phyloP scores from a whole-genome alignment of 352 stramenopile genomes.

The Elongisporangium prolatum region DNA sequence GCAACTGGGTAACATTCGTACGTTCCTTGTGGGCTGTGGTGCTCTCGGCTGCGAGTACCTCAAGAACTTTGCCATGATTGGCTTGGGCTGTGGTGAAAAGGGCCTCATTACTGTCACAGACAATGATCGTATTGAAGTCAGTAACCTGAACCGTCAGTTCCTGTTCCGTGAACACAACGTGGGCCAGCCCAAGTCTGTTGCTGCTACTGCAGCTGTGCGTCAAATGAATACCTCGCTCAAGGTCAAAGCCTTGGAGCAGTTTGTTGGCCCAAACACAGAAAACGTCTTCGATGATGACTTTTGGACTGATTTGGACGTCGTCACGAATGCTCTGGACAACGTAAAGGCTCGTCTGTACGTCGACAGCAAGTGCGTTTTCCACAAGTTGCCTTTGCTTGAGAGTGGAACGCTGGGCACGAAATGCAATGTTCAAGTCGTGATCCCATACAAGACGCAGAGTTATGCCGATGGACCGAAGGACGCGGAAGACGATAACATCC shows the following conservation, averaged over 20 bases:
- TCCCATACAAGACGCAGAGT: slow-evolving; percentile 88
- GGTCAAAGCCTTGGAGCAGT: slow-evolving; percentile 77
- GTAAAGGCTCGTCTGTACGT: slow-evolving; percentile 97
- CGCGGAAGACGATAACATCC: slow-evolving; percentile 97
- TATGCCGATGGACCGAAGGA: slow-evolving; percentile 96
- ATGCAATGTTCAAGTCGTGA: slow-evolving; percentile 93
- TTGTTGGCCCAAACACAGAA: slow-evolving; percentile 77
- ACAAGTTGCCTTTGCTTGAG: slow-evolving; percentile 95
- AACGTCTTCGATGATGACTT: slow-evolving; percentile 81
- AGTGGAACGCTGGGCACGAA: slow-evolving; percentile 98
- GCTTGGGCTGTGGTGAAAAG: slow-evolving; percentile 68
- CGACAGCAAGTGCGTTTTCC: slow-evolving; percentile 98
- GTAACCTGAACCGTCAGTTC: slow-evolving; percentile 85
- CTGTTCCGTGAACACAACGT: slow-evolving; percentile 86
- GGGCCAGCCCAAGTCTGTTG: slow-evolving; percentile 79
- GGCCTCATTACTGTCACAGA: slow-evolving; percentile 80
- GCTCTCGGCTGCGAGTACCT: slow-evolving; percentile 82
- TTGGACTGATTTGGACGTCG: slow-evolving; percentile 86
- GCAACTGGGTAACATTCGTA: slow-evolving; percentile 58
- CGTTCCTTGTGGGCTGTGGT: slow-evolving; percentile 80
- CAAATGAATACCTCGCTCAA: slow-evolving; percentile 75
- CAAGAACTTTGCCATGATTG: slow-evolving; percentile 87
- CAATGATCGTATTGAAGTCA: slow-evolving; percentile 87
- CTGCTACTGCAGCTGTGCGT: slow-evolving; percentile 65
- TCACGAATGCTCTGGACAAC: slow-evolving; percentile 99